phyloP scores from a whole-genome alignment of 2,329 filamentous ascomycete genomes.

The Diplodia intermedia region DNA sequence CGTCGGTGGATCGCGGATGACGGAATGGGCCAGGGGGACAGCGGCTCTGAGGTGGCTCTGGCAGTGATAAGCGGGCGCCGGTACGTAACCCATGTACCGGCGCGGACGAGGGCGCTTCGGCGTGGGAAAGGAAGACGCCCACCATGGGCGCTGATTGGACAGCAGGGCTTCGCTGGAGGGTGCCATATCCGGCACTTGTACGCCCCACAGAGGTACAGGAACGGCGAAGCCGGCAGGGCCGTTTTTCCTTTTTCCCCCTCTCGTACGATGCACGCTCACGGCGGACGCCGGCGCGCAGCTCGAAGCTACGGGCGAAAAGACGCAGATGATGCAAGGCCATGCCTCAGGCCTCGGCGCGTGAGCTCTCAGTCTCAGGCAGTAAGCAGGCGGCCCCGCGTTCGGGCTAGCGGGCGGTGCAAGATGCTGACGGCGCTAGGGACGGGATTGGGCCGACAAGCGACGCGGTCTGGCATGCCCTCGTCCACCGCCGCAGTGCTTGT shows the following conservation, averaged over 20 bases:
- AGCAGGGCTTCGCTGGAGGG: background rate
- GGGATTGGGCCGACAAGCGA: constrained; percentile 12
- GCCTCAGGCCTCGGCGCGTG: constrained; percentile 1
- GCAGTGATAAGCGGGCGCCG: background rate
- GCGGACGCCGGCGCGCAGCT: background rate
- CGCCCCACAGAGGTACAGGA: background rate
- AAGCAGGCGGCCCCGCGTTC: background rate
- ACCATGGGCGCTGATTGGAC: background rate
- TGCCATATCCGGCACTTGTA: constrained; percentile 5
- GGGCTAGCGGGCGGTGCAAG: background rate
- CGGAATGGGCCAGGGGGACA: constrained; percentile 4
- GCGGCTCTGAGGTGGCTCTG: constrained; percentile 24
- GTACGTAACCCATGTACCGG: background rate
- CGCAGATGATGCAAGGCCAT: background rate
- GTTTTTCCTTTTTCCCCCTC: background rate
- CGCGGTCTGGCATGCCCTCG: background rate
- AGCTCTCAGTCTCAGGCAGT: constrained; percentile 5
- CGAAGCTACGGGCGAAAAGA: background rate
- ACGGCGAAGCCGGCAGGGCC: background rate
- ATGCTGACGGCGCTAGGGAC: constrained; percentile 15
- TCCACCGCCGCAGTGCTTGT: background rate
- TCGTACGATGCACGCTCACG: background rate
- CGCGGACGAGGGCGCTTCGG: background rate
- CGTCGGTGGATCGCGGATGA: constrained; percentile 6
- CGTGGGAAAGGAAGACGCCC: background rate